Evolutionary conservation across 2,329 filamentous ascomycete genomes (phyloP), one percentile per base, ranked within the genome.

Genomic region (Monosporascus sp.): DNA sequence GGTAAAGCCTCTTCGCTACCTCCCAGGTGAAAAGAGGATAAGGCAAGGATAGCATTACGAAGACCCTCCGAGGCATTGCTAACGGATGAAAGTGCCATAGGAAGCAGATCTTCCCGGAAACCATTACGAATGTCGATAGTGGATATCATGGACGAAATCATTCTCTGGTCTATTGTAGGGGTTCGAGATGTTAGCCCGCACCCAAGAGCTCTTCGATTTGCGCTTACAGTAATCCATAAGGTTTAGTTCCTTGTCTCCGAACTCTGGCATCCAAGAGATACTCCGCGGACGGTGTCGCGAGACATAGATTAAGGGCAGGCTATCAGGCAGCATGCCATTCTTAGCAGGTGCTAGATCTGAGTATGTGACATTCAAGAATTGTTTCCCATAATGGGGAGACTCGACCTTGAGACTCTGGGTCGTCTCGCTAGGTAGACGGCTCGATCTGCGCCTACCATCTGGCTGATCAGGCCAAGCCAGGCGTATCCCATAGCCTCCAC

Each of bases 391-490:
- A 53, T 68, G 56, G 41, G 59, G 51, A 2, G 62, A 59, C n/a
- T 61, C 57, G 47, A 59, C 57, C 44, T 60, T 55, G 41, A 65
- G 63, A 31, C 59, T 54, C 51, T 65, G 61, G 42, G 61, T 60
- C 52, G 65, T 65, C 50, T 66, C 63, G 55, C 68, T 68, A 22
- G 64, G 65, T 45, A 64, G 57, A 45, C 57, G 63, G 51, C 47
- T 62, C 48, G 61, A 53, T 57, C 66, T 60, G 44, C 74, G 70
- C 41, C 74, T 65, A 9, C 75, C 74, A 54, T 77, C 74, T n/a
- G 68, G 66, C 51, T 71, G 71, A 55, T 77, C 74, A 8, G 75
- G 74, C 75, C 75, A 78, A 6, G 71, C 67, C 5, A 78, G 70
- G 41, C 74, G 73, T 39, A 77, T 61, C 5, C 69, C 72, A 56